Evolutionary conservation across 306 rosid species (phyloP).

Genomic region (Sicyos baderoa): DNA sequence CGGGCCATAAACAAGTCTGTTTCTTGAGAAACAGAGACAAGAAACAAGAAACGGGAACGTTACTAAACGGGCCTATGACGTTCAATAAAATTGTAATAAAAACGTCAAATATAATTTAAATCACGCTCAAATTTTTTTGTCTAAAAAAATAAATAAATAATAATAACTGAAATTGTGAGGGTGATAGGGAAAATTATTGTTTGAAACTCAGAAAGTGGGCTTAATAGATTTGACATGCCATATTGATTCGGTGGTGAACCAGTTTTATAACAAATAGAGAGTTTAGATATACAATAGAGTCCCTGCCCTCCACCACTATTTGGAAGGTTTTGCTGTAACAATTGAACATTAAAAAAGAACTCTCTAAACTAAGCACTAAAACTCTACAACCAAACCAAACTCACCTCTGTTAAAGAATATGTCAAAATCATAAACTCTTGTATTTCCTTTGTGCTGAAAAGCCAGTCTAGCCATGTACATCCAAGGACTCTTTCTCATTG

Average conservation of each 20-base stretch:
- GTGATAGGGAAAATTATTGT: too few species aligned
- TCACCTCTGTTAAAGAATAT: conserved; percentile 20
- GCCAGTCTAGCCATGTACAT: neutral
- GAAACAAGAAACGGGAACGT: too few species aligned
- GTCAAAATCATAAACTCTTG: conserved; percentile 2
- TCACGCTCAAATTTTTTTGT: too few species aligned
- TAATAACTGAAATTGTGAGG: too few species aligned
- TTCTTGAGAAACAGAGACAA: too few species aligned
- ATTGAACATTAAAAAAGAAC: neutral
- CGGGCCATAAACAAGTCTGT: too few species aligned
- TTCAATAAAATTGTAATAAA: too few species aligned
- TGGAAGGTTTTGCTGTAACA: conserved; percentile 18
- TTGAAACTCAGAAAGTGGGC: too few species aligned
- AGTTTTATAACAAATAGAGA: conserved; percentile 18
- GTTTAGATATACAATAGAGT: conserved; percentile 12
- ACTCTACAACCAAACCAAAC: conserved; percentile 4
- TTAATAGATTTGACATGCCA: too few species aligned
- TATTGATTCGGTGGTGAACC: neutral
- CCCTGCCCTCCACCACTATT: conserved; percentile 8
- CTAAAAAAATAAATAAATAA: too few species aligned
- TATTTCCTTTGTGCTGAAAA: neutral
- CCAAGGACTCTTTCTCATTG: neutral
- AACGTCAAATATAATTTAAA: too few species aligned
- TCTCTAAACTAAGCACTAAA: neutral
- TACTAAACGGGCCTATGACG: too few species aligned